Evolutionary conservation across 225 moss, liverwort and hornwort genomes (phyloP).

Genomic region (Rhytidiadelphus loreus): DNA sequence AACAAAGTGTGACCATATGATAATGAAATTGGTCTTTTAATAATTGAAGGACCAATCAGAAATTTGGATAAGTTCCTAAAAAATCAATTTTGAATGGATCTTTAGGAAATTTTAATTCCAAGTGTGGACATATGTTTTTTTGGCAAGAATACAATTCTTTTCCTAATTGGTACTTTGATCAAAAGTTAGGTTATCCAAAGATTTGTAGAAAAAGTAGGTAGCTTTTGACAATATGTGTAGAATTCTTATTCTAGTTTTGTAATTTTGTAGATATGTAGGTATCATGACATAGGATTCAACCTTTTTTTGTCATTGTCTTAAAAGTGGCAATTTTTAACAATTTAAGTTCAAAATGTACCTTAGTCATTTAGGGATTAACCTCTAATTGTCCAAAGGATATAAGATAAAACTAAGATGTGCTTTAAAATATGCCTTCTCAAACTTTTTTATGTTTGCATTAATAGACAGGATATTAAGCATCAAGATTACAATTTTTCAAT

Average conservation of each 20-base stretch:
- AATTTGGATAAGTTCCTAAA: not conserved
- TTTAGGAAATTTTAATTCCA: accelerated
- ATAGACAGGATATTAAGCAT: not conserved
- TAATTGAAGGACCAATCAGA: not conserved
- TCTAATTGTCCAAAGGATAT: accelerated
- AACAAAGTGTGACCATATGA: not conserved
- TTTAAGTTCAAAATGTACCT: not conserved
- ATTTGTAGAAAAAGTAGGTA: accelerated
- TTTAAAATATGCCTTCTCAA: not conserved
- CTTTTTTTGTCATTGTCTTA: not conserved
- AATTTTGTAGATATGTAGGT: not conserved
- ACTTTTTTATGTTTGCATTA: not conserved
- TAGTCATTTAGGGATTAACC: not conserved
- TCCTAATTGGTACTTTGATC: accelerated
- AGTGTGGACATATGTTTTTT: accelerated
- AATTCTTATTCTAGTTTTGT: not conserved
- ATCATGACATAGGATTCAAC: not conserved
- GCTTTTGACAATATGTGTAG: not conserved
- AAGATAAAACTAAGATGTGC: not conserved
- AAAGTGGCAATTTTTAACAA: not conserved
- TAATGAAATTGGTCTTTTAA: accelerated
- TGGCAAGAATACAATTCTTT: not conserved
- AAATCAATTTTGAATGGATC: not conserved
- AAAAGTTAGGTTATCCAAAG: not conserved
- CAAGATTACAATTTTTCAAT: not conserved